A percentile compares a stretch with the other conserved stretches of the same genome.
Evolutionary conservation across 129 eudicot genomes (phyloP).

Genomic region (Glebionis coronaria): DNA sequence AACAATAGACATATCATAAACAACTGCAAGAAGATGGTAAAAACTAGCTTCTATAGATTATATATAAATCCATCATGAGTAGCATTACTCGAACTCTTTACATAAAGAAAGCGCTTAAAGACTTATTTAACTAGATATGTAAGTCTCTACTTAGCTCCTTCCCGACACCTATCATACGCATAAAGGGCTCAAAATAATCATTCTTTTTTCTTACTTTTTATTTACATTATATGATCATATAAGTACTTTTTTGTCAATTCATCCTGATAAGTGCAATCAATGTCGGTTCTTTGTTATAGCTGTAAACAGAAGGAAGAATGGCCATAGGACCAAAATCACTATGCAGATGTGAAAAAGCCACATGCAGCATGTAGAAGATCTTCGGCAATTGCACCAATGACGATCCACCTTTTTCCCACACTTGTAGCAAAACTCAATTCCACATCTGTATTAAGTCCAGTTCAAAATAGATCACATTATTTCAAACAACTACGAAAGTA

Average conservation of each 20-base stretch:
- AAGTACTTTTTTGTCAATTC: constrained; percentile 16
- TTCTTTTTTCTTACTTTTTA: constrained; percentile 10
- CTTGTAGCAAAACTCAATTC: constrained; percentile 50
- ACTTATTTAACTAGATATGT: constrained; percentile 14
- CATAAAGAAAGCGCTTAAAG: constrained; percentile 19
- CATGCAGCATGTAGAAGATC: constrained; percentile 37
- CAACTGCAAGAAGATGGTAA: constrained; percentile 16
- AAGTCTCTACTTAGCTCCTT: constrained; percentile 25
- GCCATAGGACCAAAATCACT: constrained; percentile 33
- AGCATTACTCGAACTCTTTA: constrained; percentile 24
- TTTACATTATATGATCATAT: constrained; percentile 25
- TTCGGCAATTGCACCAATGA: constrained; percentile 44
- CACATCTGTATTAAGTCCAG: constrained; percentile 46
- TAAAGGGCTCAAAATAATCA: constrained; percentile 13
- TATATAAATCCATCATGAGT: constrained; percentile 21
- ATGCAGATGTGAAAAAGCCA: constrained; percentile 37
- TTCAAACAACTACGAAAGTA: constrained; percentile 1
- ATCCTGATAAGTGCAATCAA: constrained; percentile 18
- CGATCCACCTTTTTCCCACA: constrained; percentile 46
- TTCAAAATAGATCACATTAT: constrained; percentile 12
- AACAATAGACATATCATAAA: neutral
- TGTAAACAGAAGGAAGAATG: constrained; percentile 32
- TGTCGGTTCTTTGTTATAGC: constrained; percentile 25
- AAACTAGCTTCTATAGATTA: constrained; percentile 17
- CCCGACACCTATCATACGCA: constrained; percentile 13